Evolutionary conservation across 192 early-diverging fungal species (phyloP).

Genomic region (Coemansia sp.): DNA sequence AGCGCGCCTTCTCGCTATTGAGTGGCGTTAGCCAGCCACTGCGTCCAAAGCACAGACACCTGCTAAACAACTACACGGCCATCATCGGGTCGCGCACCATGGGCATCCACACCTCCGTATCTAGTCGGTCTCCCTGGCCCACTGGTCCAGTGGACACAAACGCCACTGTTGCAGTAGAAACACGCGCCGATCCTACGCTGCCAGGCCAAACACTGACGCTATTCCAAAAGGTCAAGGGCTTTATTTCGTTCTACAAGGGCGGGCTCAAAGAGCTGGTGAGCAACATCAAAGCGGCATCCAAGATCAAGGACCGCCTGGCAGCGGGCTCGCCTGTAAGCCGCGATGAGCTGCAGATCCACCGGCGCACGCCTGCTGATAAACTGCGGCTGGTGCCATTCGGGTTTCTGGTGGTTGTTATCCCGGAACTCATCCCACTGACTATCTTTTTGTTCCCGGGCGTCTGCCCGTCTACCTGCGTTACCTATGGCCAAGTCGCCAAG

Average conservation of each 20-base stretch:
- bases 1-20: neutral
- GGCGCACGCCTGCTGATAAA: constrained; percentile 31
- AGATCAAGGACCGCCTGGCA: constrained; percentile 20
- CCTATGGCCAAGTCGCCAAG: constrained; percentile 29
- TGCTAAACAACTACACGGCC: neutral
- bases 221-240: constrained; percentile 37
- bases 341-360: constrained; percentile 34
- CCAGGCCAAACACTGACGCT: constrained; percentile 36
- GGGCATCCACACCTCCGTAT: neutral
- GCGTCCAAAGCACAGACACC: neutral
- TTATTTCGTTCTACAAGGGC: constrained; percentile 42
- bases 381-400: constrained; percentile 46
- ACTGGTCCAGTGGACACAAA: constrained; percentile 1
- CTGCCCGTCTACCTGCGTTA: constrained; percentile 47
- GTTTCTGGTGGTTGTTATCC: constrained; percentile 32
- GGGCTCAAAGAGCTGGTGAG: constrained; percentile 41
- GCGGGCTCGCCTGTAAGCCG: constrained; percentile 20
- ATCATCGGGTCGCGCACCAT: neutral
- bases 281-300: constrained; percentile 15
- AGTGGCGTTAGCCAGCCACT: neutral
- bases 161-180: neutral
- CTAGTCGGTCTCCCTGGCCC: neutral
- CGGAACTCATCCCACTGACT: constrained; percentile 41
- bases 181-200: constrained; percentile 40
- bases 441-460: constrained; percentile 32